Evolutionary conservation across 352 stramenopile genomes (phyloP).

Genomic region (Phytophthora aleatoria): DNA sequence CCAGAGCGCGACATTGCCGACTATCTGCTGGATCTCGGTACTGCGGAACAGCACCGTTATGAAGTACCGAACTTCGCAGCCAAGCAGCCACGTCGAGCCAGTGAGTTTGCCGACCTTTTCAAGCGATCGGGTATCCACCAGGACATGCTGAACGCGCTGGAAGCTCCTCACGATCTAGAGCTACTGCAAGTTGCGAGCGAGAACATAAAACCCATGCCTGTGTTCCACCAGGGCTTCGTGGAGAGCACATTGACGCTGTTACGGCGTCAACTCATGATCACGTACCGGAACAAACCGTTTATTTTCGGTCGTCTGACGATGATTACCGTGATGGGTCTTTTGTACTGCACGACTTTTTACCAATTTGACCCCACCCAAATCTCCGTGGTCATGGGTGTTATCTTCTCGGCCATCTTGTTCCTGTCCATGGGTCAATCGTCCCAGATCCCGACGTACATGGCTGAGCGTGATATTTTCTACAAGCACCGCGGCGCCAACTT

Average conservation of each 20-base stretch:
- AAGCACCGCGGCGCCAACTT: constrained; percentile 81
- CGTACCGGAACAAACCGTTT: constrained; percentile 48
- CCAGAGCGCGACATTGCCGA: constrained; percentile 36
- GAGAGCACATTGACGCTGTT: constrained; percentile 38
- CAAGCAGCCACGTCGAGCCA: constrained; percentile 23
- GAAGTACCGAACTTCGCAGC: constrained; percentile 6
- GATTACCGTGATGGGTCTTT: constrained; percentile 44
- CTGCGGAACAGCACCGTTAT: constrained; percentile 34
- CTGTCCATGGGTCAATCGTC: constrained; percentile 69
- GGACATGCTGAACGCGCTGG: constrained; percentile 32
- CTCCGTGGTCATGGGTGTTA: constrained; percentile 53
- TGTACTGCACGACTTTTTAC: constrained; percentile 52
- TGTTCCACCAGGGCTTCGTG: not conserved
- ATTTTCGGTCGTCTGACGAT: constrained; percentile 41
- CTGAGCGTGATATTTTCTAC: constrained; percentile 69
- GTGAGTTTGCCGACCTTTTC: constrained; percentile 39
- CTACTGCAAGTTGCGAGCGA: constrained; percentile 8
- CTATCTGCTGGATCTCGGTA: constrained; percentile 36
- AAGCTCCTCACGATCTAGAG: constrained; percentile 26
- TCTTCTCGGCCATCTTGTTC: constrained; percentile 84
- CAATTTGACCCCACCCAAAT: constrained; percentile 44
- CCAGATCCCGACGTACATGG: constrained; percentile 70
- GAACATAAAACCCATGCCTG: not conserved
- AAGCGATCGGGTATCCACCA: constrained; percentile 39
- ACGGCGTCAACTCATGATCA: constrained; percentile 62